Evolutionary conservation across 352 stramenopile genomes (phyloP).

Genomic region (Phytopythium litorale): DNA sequence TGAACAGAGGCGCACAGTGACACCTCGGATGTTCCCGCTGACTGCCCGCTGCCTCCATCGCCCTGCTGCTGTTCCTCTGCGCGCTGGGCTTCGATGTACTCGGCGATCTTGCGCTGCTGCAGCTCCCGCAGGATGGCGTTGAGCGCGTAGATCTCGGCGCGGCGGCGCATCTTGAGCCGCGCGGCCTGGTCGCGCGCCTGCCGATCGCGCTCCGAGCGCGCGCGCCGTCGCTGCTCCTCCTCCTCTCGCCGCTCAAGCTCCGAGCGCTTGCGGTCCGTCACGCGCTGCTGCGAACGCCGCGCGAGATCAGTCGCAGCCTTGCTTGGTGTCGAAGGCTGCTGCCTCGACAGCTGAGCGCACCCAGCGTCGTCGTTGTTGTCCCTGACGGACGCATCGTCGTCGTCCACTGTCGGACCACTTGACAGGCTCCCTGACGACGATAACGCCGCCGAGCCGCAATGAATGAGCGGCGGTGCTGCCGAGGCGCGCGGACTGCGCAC

Average conservation of each 20-base stretch:
- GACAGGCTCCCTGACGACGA: constrained; percentile 1
- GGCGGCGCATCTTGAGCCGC: constrained; percentile 41
- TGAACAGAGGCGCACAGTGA: neutral
- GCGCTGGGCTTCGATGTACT: constrained; percentile 39
- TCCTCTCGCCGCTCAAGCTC: constrained; percentile 51
- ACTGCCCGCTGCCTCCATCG: neutral
- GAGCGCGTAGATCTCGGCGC: constrained; percentile 71
- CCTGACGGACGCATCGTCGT: constrained; percentile 1
- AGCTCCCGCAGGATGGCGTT: constrained; percentile 59
- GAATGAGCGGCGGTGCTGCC: neutral
- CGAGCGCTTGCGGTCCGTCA: constrained; percentile 54
- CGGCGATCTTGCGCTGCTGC: constrained; percentile 59
- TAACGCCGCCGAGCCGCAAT: constrained; percentile 5
- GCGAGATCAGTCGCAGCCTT: constrained; percentile 25
- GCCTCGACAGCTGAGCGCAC: neutral
- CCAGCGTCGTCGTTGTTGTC: constrained; percentile 7
- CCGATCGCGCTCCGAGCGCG: constrained; percentile 33
- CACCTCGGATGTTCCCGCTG: neutral
- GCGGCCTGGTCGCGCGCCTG: constrained; percentile 50
- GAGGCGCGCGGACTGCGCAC: constrained; percentile 33
- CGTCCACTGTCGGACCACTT: constrained; percentile 1
- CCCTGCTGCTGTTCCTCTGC: constrained; percentile 28
- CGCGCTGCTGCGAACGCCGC: constrained; percentile 38
- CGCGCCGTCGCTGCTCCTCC: constrained; percentile 29
- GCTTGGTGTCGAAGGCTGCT: neutral